Conservation (phyloP, 2,329 filamentous ascomycete genomes). For the Sarocladium brachiariae region DNA sequence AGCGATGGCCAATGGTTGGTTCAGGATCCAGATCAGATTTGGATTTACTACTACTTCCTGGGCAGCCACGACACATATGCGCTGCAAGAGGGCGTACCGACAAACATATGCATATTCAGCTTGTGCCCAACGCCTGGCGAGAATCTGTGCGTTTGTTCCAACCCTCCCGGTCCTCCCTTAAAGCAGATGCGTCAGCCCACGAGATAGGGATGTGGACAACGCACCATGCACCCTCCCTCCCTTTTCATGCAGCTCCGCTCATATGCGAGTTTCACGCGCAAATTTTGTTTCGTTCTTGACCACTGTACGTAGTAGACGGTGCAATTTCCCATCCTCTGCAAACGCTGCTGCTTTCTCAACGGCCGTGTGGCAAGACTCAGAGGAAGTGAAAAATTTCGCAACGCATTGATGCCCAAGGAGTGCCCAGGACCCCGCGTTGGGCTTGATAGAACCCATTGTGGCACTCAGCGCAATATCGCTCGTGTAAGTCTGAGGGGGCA, state of each 20-base stretch:
- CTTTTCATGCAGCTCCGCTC: neutral
- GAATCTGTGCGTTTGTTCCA: neutral
- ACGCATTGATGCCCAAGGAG: constrained; percentile 7
- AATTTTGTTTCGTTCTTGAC: neutral
- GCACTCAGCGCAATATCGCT: neutral
- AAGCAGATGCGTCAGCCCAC: neutral
- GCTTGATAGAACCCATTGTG: neutral
- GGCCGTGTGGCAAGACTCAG: neutral
- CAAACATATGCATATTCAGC: neutral
- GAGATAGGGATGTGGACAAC: constrained; percentile 1
- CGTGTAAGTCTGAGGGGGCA: neutral
- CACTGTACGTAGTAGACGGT: neutral
- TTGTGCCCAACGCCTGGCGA: neutral
- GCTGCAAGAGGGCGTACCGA: neutral
- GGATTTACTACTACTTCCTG: neutral
- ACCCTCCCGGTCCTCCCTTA: neutral
- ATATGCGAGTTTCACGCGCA: constrained; percentile 2
- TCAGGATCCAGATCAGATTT: neutral
- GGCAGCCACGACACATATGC: neutral
- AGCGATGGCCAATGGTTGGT: neutral
- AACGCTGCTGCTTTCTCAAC: neutral
- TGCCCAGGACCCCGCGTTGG: constrained; percentile 8
- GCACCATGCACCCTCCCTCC: neutral
- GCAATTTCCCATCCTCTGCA: neutral
- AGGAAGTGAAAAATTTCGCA: neutral